These are phyloP conservation scores for Albugo candida DNA, from an alignment of 352 stramenopile genomes.

Conservation along the genomic window DNA sequence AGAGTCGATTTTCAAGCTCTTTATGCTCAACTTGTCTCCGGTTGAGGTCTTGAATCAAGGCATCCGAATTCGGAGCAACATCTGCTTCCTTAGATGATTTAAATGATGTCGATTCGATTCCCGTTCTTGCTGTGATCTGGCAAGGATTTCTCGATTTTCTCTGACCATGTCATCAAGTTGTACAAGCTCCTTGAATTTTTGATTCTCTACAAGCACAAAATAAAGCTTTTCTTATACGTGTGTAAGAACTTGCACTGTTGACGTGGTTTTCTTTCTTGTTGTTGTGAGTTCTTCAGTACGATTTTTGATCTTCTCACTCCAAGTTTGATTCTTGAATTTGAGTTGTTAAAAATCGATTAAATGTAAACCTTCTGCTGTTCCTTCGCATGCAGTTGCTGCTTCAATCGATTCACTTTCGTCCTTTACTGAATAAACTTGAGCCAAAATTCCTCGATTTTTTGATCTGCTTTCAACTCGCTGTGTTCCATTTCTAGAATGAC, in stretches of 20 bases:
- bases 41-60: constrained; percentile 80
- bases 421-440: constrained; percentile 87
- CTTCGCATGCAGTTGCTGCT: constrained; percentile 82
- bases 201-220: constrained; percentile 82
- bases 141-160: constrained; percentile 59
- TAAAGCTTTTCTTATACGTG: constrained; percentile 93
- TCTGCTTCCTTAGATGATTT: constrained; percentile 63
- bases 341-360: constrained; percentile 95
- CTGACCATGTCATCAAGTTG: constrained; percentile 68
- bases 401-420: constrained; percentile 83
- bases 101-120: constrained; percentile 50
- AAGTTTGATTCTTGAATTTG: constrained; percentile 93
- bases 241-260: constrained; percentile 87
- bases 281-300: constrained; percentile 91
- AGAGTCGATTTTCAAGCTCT: constrained; percentile 38
- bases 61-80: constrained; percentile 61
- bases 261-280: constrained; percentile 88
- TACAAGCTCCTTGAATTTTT: constrained; percentile 48
- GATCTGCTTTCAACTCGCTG: constrained; percentile 58
- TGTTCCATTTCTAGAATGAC: constrained; percentile 81
- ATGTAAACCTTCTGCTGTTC: constrained; percentile 88
- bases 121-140: constrained; percentile 71
- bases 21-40: constrained; percentile 58
- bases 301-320: constrained; percentile 94
- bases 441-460: constrained; percentile 75